These are phyloP conservation scores for Rhizopogon roseolus DNA, from an alignment of 768 basidiomycete species.

Conservation along the genomic window DNA sequence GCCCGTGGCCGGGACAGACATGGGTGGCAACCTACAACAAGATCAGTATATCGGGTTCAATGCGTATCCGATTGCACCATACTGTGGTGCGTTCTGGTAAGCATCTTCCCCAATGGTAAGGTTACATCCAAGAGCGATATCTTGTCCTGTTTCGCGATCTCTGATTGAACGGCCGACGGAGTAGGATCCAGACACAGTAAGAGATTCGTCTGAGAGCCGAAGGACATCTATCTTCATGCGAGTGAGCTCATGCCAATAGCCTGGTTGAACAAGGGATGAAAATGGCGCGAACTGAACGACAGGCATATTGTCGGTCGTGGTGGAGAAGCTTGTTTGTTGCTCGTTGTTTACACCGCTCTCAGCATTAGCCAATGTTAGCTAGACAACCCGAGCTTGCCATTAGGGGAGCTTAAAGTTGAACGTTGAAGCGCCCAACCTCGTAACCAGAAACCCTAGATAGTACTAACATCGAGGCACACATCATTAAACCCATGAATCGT, in stretches of 20 bases:
- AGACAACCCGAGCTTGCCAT: too few relatives aligned
- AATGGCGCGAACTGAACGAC: slow-evolving; percentile 90
- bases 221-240: slow-evolving; percentile 88
- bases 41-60: neutral
- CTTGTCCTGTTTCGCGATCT: slow-evolving; percentile 73
- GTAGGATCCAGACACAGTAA: slow-evolving; percentile 65
- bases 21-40: slow-evolving; percentile 35
- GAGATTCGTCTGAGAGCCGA: slow-evolving; percentile 67
- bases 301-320: slow-evolving; percentile 28
- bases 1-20: slow-evolving; percentile 54
- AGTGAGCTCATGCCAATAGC: slow-evolving; percentile 91
- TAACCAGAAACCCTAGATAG: too few relatives aligned
- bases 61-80: slow-evolving; percentile 15
- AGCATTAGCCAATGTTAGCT: too few relatives aligned
- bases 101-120: slow-evolving; percentile 62
- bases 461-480: too few relatives aligned
- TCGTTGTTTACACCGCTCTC: too few relatives aligned
- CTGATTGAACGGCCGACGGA: slow-evolving; percentile 63
- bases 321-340: too few relatives aligned
- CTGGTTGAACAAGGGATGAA: slow-evolving; percentile 80
- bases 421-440: too few relatives aligned
- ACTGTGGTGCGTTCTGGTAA: slow-evolving; percentile 49
- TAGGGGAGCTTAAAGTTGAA: too few relatives aligned
- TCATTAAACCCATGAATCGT: too few relatives aligned
- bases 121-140: slow-evolving; percentile 68